Percentiles rank a stretch among this genome's conserved stretches.
These are phyloP conservation scores for Murraya paniculata DNA, from an alignment of 345 rosid species.

Conservation along the genomic window DNA sequence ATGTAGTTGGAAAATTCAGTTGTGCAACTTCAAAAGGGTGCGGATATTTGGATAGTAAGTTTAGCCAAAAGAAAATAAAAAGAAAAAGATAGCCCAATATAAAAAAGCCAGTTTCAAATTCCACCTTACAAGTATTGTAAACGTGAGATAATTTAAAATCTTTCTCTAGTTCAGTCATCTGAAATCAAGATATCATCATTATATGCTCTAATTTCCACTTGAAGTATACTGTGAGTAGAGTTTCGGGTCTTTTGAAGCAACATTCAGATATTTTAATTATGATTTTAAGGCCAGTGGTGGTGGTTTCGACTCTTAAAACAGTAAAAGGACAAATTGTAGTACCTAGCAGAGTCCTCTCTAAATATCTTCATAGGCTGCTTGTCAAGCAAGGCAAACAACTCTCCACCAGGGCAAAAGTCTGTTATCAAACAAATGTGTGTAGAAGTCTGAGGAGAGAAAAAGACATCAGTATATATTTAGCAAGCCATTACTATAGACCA, in stretches of 20 bases:
- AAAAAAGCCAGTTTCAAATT: neutral
- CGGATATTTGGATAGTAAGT: neutral
- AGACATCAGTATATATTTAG: constrained; percentile 15
- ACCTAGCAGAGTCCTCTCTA: constrained; percentile 91
- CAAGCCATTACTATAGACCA: constrained; percentile 1
- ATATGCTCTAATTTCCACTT: neutral
- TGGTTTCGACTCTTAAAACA: neutral
- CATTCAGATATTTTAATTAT: neutral
- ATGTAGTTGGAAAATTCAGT: neutral
- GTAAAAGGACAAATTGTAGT: constrained; percentile 4
- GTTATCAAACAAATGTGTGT: constrained; percentile 95
- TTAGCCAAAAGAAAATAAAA: neutral
- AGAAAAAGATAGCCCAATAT: neutral
- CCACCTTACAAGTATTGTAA: neutral
- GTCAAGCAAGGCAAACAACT: constrained; percentile 86
- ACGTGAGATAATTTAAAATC: neutral
- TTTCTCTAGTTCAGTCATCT: constrained; percentile 4
- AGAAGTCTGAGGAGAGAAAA: constrained; percentile 64
- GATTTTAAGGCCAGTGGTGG: neutral
- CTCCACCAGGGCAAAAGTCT: constrained; percentile 96
- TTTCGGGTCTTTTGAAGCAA: neutral
- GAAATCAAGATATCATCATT: neutral
- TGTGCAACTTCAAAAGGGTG: neutral
- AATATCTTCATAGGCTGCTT: constrained; percentile 87
- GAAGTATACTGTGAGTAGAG: neutral